These are phyloP conservation scores for Penicillium aurantiogriseum DNA, from an alignment of 2,329 filamentous ascomycete genomes.

Conservation along the genomic window DNA sequence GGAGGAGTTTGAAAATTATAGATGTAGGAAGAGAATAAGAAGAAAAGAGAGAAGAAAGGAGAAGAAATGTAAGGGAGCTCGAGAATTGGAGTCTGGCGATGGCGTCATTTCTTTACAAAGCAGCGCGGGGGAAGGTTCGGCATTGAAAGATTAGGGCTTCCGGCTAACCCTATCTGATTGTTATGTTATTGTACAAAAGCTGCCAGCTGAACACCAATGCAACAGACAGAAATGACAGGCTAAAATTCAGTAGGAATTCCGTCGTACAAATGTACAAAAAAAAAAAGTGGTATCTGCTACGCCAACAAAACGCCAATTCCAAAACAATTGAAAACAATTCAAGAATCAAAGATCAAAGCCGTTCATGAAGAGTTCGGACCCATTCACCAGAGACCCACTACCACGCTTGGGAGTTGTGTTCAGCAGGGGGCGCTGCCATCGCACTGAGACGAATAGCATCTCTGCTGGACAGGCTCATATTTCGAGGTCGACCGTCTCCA, in stretches of 20 bases:
- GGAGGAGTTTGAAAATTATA: background rate
- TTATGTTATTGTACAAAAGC: background rate
- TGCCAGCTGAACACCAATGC: background rate
- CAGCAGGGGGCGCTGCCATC: constrained; percentile 37
- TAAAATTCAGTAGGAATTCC: background rate
- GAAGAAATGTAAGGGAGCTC: background rate
- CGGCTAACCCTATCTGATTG: background rate
- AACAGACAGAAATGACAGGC: background rate
- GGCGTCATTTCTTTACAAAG: constrained; percentile 29
- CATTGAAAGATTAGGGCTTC: constrained; percentile 5
- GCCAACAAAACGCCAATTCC: constrained; percentile 29
- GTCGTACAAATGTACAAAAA: constrained; percentile 8
- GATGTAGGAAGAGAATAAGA: background rate
- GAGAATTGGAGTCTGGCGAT: constrained; percentile 8
- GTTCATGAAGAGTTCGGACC: constrained; percentile 11
- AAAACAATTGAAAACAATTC: constrained; percentile 12
- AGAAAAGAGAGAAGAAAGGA: no score
- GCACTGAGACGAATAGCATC: constrained; percentile 42
- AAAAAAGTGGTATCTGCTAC: constrained; percentile 33
- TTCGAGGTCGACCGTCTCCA: constrained; percentile 41
- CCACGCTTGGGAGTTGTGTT: constrained; percentile 31
- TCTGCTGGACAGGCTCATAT: constrained; percentile 38
- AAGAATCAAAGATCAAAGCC: constrained; percentile 10
- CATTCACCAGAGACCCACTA: constrained; percentile 28
- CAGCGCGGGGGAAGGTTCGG: constrained; percentile 1